A percentile compares a stretch with the other conserved stretches of the same genome.
Evolutionary conservation across 1,284 basidiomycete genomes (phyloP).

Genomic region (Vanrija sp.): DNA sequence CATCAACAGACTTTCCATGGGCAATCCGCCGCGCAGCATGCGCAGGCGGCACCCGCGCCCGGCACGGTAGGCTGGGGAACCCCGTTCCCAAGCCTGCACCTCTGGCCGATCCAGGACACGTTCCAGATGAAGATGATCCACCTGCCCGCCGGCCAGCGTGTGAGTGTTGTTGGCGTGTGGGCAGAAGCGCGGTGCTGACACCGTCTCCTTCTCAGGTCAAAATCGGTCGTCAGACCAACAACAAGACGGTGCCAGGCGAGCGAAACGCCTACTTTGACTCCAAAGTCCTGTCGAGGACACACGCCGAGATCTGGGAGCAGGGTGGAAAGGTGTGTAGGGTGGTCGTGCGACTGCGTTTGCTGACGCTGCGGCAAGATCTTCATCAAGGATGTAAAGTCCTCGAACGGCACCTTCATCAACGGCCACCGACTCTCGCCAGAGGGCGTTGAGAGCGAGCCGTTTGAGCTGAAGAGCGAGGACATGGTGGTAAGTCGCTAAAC

Average conservation of each 20-base stretch:
- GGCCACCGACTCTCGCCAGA: slow-evolving; percentile 86
- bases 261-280: slow-evolving; percentile 96
- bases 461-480: slow-evolving; percentile 90
- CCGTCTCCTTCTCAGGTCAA: slow-evolving; percentile 55
- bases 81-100: slow-evolving; percentile 61
- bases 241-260: slow-evolving; percentile 90
- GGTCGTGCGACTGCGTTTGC: not conserved
- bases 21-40: not conserved
- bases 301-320: slow-evolving; percentile 98
- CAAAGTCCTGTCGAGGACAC: slow-evolving; percentile 91
- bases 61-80: slow-evolving; percentile 39
- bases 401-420: slow-evolving; percentile 98
- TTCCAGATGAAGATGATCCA: slow-evolving; percentile 95
- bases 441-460: slow-evolving; percentile 87
- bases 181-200: not conserved
- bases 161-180: slow-evolving; percentile 14
- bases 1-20: not conserved
- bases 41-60: not conserved
- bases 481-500: slow-evolving; percentile 62
- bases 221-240: slow-evolving; percentile 97
- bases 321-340: slow-evolving; percentile 63
- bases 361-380: slow-evolving; percentile 61
- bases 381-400: slow-evolving; percentile 98
- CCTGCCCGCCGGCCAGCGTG: slow-evolving; percentile 56
- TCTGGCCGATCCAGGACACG: slow-evolving; percentile 94